Evolutionary conservation across 257 asterid genomes (phyloP).

Genomic region (Fraxinus quadrangulata): DNA sequence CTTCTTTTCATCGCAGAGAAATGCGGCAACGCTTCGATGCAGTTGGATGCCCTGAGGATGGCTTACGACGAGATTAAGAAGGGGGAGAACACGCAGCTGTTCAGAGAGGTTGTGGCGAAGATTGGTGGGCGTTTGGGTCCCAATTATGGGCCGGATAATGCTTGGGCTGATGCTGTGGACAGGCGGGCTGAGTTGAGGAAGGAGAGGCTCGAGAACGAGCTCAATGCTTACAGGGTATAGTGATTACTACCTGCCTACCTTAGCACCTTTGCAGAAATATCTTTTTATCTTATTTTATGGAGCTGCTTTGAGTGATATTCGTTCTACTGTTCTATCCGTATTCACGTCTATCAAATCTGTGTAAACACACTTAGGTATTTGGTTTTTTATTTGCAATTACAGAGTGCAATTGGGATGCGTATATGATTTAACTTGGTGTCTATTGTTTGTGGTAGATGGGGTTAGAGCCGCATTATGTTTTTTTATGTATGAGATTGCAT

Average conservation of each 20-base stretch:
- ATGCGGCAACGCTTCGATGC: constrained; percentile 68
- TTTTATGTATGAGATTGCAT: background rate
- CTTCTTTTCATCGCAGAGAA: constrained; percentile 71
- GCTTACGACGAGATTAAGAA: constrained; percentile 93
- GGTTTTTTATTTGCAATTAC: background rate
- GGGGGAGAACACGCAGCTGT: constrained; percentile 86
- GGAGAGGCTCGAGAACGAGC: constrained; percentile 94
- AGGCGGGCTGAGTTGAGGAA: constrained; percentile 74
- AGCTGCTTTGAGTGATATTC: background rate
- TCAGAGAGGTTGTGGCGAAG: constrained; percentile 74
- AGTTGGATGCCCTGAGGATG: constrained; percentile 84
- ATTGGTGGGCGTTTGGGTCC: constrained; percentile 79
- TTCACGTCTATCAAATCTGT: background rate
- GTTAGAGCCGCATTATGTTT: background rate
- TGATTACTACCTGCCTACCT: background rate
- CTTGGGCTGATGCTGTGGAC: constrained; percentile 82
- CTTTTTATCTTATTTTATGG: background rate
- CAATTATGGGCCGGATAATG: constrained; percentile 53
- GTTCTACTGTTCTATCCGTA: background rate
- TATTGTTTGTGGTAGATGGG: background rate
- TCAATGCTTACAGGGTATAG: constrained; percentile 78
- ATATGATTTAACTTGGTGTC: background rate
- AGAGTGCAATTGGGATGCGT: background rate
- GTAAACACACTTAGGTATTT: background rate
- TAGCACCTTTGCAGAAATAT: background rate